Conservation (phyloP, 805 yeast genomes). For the Torulaspora quercuum region DNA sequence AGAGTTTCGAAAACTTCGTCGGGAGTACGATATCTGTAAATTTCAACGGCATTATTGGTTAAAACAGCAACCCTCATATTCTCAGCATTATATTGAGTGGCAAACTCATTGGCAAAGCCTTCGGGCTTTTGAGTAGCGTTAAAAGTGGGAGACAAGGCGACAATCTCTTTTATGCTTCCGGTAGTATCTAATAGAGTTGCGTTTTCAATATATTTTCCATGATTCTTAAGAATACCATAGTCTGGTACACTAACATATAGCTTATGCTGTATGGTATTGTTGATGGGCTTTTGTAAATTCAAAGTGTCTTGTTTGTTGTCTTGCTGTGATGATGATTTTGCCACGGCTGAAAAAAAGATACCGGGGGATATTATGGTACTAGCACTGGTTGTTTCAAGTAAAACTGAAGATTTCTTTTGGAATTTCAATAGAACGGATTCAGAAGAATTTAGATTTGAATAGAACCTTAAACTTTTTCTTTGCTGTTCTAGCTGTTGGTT, state of each 20-base stretch:
- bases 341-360: conserved; percentile 68
- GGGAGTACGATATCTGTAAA: conserved; percentile 76
- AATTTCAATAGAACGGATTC: conserved; percentile 42
- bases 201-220: conserved; percentile 70
- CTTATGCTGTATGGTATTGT: conserved; percentile 35
- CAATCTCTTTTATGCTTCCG: conserved; percentile 66
- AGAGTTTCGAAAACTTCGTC: conserved; percentile 69
- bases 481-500: conserved; percentile 41
- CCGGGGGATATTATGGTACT: conserved; percentile 77
- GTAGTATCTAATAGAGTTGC: conserved; percentile 67
- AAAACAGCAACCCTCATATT: conserved; percentile 75
- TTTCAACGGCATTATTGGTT: conserved; percentile 72
- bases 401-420: conserved; percentile 51
- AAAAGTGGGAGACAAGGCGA: conserved; percentile 65
- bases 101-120: conserved; percentile 82
- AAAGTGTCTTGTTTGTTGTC: conserved; percentile 5
- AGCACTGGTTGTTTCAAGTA: conserved; percentile 55
- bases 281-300: not conserved
- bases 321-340: conserved; percentile 20
- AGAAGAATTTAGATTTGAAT: conserved; percentile 29
- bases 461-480: conserved; percentile 34
- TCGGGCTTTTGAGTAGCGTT: conserved; percentile 69
- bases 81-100: conserved; percentile 71
- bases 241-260: conserved; percentile 79
- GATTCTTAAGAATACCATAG: conserved; percentile 74